Evolutionary conservation across 2,329 filamentous ascomycete genomes (phyloP), one percentile per base, ranked within the genome.

Genomic region (Diaporthe vexans): DNA sequence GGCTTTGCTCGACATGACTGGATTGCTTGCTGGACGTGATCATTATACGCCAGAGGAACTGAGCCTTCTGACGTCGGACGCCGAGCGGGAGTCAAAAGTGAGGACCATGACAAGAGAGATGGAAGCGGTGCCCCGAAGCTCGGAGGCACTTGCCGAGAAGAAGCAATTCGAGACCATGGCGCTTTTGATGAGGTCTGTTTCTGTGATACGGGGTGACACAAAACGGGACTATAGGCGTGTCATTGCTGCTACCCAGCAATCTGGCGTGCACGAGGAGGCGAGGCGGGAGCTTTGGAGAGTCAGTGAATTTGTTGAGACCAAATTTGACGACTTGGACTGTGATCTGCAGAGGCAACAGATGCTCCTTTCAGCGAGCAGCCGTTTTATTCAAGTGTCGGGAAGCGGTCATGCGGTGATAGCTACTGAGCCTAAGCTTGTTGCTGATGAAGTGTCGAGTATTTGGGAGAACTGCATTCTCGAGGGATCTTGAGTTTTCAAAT

Each of bases 361-460:
- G 43, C 46, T 29, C 1, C n/a, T 72, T 19, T 72, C 70, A 5
- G 70, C 57, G 8, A 72, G 61, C 11, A 54, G 57, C 7, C 57
- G 57, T 21, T 72, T 65, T 48, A 17, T 72, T 7, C 58, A 72
- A 40, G 57, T 35, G 3, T 29, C 21, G 19, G 33, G 43, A 7
- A 72, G 71, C 24, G 51, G 56, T 24, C 46, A 72, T 37, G 58
- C 58, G 3, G 58, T 65, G 7, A 72, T 65, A 40, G 37, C 46
- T 11, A 46, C 57, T 1, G 71, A 65, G 58, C 57, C 71, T 1
- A 8, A 57, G 15, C 33, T 72, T 24, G 58, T 72, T 29, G 24
- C 58, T 51, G 58, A 56, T 21, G 58, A 59, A n/a, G 19, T 24
- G 6, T 33, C 52, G 37, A 52, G 63, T 3, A 26, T 65, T 7